A percentile compares a stretch with the other conserved stretches of the same genome.
Conservation (phyloP, 306 rosid genomes). For the Castanea crenata region DNA sequence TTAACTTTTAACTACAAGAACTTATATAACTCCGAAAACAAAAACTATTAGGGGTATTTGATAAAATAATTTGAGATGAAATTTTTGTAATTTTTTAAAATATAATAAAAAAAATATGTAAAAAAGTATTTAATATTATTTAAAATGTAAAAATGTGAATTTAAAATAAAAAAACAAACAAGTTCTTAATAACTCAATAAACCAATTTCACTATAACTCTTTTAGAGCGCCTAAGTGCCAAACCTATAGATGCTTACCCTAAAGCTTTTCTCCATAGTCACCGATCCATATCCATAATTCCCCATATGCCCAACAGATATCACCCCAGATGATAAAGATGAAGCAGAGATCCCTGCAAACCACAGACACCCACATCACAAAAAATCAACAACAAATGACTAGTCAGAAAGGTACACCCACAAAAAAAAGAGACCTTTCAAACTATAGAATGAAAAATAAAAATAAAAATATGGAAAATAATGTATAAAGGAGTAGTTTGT, state of each 20-base stretch:
- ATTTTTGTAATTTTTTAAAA: no score
- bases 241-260: conserved; percentile 53
- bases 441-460: no score
- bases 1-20: conserved; percentile 2
- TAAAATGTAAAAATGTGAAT: no score
- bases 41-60: no score
- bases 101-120: no score
- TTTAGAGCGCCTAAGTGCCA: not conserved
- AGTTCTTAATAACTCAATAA: not conserved
- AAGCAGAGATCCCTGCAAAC: conserved; percentile 47
- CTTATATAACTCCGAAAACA: not conserved
- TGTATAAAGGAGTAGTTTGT: not conserved
- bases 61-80: no score
- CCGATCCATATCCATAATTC: conserved; percentile 67
- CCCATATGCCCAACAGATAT: conserved; percentile 61
- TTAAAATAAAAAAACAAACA: no score
- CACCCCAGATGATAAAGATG: conserved; percentile 58
- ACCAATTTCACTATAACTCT: not conserved
- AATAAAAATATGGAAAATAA: not conserved
- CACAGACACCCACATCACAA: not conserved
- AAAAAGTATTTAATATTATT: no score
- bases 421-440: not conserved
- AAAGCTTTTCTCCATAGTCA: conserved; percentile 76
- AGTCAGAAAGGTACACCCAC: not conserved
- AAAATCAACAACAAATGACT: not conserved